phyloP scores from a whole-genome alignment of 2,329 filamentous ascomycete genomes.

The Hypomyces perniciosus region DNA sequence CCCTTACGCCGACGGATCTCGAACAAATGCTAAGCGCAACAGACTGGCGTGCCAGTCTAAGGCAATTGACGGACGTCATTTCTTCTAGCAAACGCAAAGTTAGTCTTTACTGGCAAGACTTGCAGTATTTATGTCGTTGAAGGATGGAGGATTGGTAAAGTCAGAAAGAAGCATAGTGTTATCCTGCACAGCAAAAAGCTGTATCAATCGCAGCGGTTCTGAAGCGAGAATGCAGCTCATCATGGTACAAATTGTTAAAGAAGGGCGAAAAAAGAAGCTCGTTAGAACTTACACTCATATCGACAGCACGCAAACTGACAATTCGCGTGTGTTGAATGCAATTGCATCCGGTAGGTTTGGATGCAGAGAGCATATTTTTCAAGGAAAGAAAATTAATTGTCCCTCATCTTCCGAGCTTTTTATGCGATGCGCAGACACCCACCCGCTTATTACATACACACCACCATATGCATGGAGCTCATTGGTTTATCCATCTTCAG shows the following conservation, averaged over 20 bases:
- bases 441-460: constrained; percentile 12
- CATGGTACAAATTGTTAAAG: constrained; percentile 22
- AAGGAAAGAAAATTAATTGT: constrained; percentile 5
- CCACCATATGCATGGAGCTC: constrained; percentile 15
- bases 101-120: constrained; percentile 34
- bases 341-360: neutral
- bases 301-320: constrained; percentile 16
- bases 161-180: constrained; percentile 37
- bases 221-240: constrained; percentile 41
- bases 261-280: neutral
- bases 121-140: constrained; percentile 2
- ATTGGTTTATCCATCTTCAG: neutral
- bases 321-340: constrained; percentile 6
- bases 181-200: constrained; percentile 38
- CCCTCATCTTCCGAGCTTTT: neutral
- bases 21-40: constrained; percentile 8
- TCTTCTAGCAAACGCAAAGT: constrained; percentile 23
- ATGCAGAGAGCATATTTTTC: neutral
- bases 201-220: constrained; percentile 48
- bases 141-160: constrained; percentile 6
- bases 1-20: neutral
- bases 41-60: constrained; percentile 31
- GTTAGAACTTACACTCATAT: constrained; percentile 33
- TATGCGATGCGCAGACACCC: constrained; percentile 5
- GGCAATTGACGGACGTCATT: constrained; percentile 33